Evolutionary conservation across 257 asterid genomes (phyloP), one percentile per base, ranked within the genome.

Genomic region (Solanum neorickii): DNA sequence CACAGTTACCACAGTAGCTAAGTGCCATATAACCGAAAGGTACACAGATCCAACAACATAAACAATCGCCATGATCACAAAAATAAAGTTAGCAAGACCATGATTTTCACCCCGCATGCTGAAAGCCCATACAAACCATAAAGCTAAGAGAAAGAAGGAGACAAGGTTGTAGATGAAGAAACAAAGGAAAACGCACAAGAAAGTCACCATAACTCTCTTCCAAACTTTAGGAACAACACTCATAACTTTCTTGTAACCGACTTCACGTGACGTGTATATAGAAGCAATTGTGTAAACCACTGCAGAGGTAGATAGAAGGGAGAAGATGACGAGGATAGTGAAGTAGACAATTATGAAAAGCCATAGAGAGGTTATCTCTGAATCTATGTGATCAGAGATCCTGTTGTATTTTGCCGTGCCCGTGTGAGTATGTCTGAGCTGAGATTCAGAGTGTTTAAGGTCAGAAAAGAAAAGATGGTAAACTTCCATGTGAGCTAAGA

Each of bases 251-350:
- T 33, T 86, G 88, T 90, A 92, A 16, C 90, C 86, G 10, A 90
- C 23, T 14, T 93, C 95, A 1, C 91, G 89, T 5, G 92, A 88
- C 8, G 96, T 91, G 86, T 93, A 93, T 12, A 86, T 84, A 80
- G 88, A 89, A 8, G 98, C 96, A 16, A 93, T 77, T 8, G 95
- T 91, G 88, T 94, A 94, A 9, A 94, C 94, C 25, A 94, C 94
- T 1, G 95, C 98, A 0, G 95, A 88, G 42, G 95, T 93, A 42
- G 95, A 93, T 41, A 93, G 91, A 87, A 94, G 97, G 83, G 98
- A 93, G 90, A 94, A 89, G 7, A 88, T 56, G 86, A 91, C 87
- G 90, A 92, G 68, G 66, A 92, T 33, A 11, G 87, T 87, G 88
- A 88, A 86, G 88, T 92, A 94, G 83, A 27, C 15, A 23, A 90